Evolutionary conservation across 345 rosid genomes (phyloP).

Genomic region (Lepidium aucheri): DNA sequence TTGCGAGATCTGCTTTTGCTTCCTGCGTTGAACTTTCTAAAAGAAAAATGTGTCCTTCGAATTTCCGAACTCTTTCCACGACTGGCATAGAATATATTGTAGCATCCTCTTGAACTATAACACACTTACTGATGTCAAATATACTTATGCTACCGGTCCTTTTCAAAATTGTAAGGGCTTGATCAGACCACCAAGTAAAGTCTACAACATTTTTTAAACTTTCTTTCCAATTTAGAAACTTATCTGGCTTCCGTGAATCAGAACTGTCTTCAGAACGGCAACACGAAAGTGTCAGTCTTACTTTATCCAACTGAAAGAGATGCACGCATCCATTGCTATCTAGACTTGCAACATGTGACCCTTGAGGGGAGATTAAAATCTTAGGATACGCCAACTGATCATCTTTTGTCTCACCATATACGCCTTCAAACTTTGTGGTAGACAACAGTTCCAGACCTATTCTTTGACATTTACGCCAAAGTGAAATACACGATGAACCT

Average conservation of each 20-base stretch:
- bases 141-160: conserved; percentile 44
- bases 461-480: conserved; percentile 51
- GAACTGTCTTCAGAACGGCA: conserved; percentile 25
- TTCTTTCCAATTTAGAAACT: conserved; percentile 17
- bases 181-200: conserved; percentile 95
- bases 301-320: conserved; percentile 53
- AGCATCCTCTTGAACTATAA: conserved; percentile 44
- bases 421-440: conserved; percentile 59
- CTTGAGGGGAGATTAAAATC: conserved; percentile 71
- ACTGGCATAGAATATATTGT: conserved; percentile 50
- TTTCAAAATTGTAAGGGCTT: conserved; percentile 51
- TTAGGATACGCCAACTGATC: conserved; percentile 51
- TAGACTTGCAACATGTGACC: conserved; percentile 55
- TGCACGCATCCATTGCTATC: conserved; percentile 60
- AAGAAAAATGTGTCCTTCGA: conserved; percentile 58
- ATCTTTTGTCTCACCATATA: conserved; percentile 35
- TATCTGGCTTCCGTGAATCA: conserved; percentile 27
- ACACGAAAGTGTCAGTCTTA: conserved; percentile 30
- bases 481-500: conserved; percentile 62
- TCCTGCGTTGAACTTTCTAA: conserved; percentile 46
- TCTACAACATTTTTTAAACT: conserved; percentile 43
- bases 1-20: conserved; percentile 24
- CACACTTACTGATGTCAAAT: conserved; percentile 48
- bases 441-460: conserved; percentile 46
- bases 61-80: conserved; percentile 48